A percentile compares a stretch with the other conserved stretches of the same genome.
Evolutionary conservation across 345 rosid genomes (phyloP).

Genomic region (Chamaenerion angustifolium): DNA sequence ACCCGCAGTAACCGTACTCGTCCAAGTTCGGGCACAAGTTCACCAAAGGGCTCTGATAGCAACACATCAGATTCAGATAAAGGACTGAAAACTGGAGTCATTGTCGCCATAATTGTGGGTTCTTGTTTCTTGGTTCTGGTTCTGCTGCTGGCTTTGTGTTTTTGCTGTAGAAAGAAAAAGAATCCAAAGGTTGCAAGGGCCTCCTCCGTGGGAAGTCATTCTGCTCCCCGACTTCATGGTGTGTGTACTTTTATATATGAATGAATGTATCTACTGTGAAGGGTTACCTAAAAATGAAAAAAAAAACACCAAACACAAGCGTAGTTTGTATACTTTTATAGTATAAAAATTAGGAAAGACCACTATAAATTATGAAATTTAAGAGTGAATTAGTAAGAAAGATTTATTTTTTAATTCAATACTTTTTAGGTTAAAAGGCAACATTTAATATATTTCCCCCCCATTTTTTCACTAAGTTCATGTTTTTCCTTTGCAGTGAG

Average conservation of each 20-base stretch:
- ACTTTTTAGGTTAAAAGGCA: no score
- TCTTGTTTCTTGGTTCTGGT: conserved; percentile 38
- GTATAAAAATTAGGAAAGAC: no score
- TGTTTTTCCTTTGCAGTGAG: conserved; percentile 20
- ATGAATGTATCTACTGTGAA: no score
- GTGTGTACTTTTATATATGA: not conserved
- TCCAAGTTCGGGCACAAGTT: conserved; percentile 28
- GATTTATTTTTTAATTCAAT: no score
- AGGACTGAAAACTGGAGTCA: conserved; percentile 46
- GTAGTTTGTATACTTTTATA: no score
- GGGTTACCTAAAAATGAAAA: no score
- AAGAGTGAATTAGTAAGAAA: no score
- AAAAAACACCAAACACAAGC: no score
- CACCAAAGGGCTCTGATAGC: conserved; percentile 19
- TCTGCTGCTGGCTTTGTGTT: conserved; percentile 32
- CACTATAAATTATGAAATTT: no score
- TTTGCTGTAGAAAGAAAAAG: conserved; percentile 22
- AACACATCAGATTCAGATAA: conserved; percentile 34
- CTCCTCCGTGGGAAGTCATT: conserved; percentile 9
- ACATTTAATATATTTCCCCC: no score
- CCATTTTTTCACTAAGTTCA: no score
- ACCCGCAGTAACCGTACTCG: conserved; percentile 26
- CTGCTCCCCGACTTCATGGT: conserved; percentile 11
- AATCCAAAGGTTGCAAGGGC: conserved; percentile 7
- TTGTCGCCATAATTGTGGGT: conserved; percentile 54